Evolutionary conservation across 768 basidiomycete genomes (phyloP).

Genomic region (Lanmaoa pseudosensibilis): DNA sequence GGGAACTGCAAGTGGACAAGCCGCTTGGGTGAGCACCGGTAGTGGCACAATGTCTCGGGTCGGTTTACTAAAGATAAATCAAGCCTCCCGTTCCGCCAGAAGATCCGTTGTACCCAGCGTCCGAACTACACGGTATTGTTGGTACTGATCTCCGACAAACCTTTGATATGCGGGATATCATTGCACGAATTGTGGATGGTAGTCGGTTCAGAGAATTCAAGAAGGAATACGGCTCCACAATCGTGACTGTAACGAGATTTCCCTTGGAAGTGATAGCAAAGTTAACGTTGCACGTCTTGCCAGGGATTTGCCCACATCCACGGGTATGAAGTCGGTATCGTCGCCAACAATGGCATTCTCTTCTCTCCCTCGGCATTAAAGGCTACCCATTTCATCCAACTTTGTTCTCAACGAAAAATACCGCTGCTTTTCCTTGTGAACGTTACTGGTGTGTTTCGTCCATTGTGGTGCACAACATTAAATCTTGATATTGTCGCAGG

Average conservation of each 20-base stretch:
- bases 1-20: slow-evolving; percentile 57
- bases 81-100: slow-evolving; percentile 64
- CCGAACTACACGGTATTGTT: slow-evolving; percentile 88
- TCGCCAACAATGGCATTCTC: slow-evolving; percentile 93
- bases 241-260: slow-evolving; percentile 67
- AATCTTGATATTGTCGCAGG: slow-evolving; percentile 39
- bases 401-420: slow-evolving; percentile 88
- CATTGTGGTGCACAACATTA: not conserved
- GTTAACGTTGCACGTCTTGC: slow-evolving; percentile 7
- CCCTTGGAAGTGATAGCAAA: not conserved
- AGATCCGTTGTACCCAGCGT: slow-evolving; percentile 73
- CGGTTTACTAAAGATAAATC: slow-evolving; percentile 9
- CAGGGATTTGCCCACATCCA: slow-evolving; percentile 89
- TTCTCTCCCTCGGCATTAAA: slow-evolving; percentile 93
- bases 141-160: slow-evolving; percentile 85
- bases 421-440: slow-evolving; percentile 93
- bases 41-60: not conserved
- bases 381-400: slow-evolving; percentile 92
- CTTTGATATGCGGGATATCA: slow-evolving; percentile 94
- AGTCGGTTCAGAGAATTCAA: slow-evolving; percentile 94
- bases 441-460: slow-evolving; percentile 63
- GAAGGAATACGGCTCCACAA: slow-evolving; percentile 89
- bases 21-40: slow-evolving; percentile 48
- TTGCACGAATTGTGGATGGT: slow-evolving; percentile 88
- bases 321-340: slow-evolving; percentile 87